phyloP scores from a whole-genome alignment of 768 basidiomycete genomes.

The Macrocybe gigantea region DNA sequence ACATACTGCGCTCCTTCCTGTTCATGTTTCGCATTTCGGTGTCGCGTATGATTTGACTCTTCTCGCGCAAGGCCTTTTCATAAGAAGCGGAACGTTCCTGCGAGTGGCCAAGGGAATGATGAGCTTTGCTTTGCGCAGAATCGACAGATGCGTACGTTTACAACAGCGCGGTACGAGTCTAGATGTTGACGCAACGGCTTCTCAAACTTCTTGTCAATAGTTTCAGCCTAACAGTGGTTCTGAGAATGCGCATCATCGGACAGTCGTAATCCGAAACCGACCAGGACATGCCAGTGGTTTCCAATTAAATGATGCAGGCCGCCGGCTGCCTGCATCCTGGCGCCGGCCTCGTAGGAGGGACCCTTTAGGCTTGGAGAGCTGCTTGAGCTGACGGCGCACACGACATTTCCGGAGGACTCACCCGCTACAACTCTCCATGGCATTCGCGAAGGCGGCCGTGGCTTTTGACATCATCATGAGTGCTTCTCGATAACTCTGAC shows the following conservation, averaged over 20 bases:
- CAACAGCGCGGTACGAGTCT: constrained; percentile 70
- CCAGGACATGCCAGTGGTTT: constrained; percentile 90
- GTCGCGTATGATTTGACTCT: constrained; percentile 77
- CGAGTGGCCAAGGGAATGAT: background rate
- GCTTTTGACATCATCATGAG: constrained; percentile 77
- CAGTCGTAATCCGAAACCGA: constrained; percentile 28
- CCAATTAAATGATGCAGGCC: constrained; percentile 89
- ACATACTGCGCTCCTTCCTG: constrained; percentile 76
- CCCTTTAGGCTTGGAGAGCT: constrained; percentile 56
- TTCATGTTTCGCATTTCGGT: constrained; percentile 86
- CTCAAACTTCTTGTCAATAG: constrained; percentile 84
- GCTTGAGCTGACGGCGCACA: constrained; percentile 2
- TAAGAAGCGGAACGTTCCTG: constrained; percentile 84
- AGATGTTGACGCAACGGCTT: constrained; percentile 82
- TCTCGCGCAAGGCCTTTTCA: constrained; percentile 76
- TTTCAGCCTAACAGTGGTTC: constrained; percentile 54
- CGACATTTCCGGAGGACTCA: constrained; percentile 27
- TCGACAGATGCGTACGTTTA: constrained; percentile 42
- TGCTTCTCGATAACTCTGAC: constrained; percentile 75
- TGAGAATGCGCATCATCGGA: constrained; percentile 4
- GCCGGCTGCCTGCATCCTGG: constrained; percentile 77
- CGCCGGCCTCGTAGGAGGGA: constrained; percentile 73
- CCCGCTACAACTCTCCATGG: constrained; percentile 82
- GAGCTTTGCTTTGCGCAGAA: background rate
- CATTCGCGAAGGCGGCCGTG: constrained; percentile 80